phyloP scores from a whole-genome alignment of 345 rosid genomes.

The Eutrema heterophyllum region DNA sequence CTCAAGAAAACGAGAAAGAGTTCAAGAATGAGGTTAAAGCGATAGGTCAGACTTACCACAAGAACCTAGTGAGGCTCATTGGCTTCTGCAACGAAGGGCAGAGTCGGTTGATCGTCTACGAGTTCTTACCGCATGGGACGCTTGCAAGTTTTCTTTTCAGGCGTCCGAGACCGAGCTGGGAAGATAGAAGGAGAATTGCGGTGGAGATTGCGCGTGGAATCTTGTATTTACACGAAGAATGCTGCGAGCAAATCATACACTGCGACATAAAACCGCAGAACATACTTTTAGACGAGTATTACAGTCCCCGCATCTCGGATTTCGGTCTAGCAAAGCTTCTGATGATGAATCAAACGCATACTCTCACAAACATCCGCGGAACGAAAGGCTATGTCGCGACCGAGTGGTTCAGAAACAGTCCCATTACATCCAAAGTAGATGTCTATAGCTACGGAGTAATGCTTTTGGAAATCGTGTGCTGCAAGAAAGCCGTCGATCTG shows the following conservation, averaged over 20 bases:
- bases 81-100: conserved; percentile 36
- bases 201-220: conserved; percentile 34
- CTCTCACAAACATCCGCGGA: conserved; percentile 34
- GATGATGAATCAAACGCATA: conserved; percentile 34
- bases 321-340: conserved; percentile 43
- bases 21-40: conserved; percentile 39
- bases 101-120: conserved; percentile 31
- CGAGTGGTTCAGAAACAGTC: conserved; percentile 42
- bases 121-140: conserved; percentile 37
- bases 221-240: conserved; percentile 42
- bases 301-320: conserved; percentile 33
- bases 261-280: conserved; percentile 52
- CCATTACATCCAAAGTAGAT: conserved; percentile 27
- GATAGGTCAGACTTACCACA: conserved; percentile 41
- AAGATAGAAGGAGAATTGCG: conserved; percentile 28
- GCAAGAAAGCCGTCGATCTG: conserved; percentile 25
- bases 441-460: conserved; percentile 35
- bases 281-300: conserved; percentile 33
- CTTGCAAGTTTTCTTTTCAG: conserved; percentile 32
- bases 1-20: conserved; percentile 33
- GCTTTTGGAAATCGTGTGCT: conserved; percentile 34
- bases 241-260: conserved; percentile 38
- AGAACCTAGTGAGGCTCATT: conserved; percentile 38
- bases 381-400: conserved; percentile 43
- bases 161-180: conserved; percentile 34